phyloP scores from a whole-genome alignment of 352 stramenopile genomes.

The Globisporangium splendens region DNA sequence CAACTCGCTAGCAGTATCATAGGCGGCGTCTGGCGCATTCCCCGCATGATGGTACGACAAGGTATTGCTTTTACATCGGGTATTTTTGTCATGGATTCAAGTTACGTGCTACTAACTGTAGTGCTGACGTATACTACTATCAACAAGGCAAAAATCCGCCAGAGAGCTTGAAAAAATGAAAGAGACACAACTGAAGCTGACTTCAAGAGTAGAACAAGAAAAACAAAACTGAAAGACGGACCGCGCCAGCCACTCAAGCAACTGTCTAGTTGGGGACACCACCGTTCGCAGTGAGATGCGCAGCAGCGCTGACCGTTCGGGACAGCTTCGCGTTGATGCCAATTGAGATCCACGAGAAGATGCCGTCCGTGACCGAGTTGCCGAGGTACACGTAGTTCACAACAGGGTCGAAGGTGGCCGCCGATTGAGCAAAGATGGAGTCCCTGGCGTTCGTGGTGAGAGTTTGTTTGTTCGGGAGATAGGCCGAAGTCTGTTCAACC shows the following conservation, averaged over 20 bases:
- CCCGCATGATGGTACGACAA: no score
- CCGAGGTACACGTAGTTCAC: conserved; percentile 8
- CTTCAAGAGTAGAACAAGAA: background rate
- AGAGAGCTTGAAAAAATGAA: background rate
- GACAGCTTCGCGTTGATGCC: conserved; percentile 5
- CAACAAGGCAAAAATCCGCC: background rate
- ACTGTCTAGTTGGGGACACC: background rate
- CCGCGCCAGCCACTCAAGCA: background rate
- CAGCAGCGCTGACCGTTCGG: background rate
- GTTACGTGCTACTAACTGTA: background rate
- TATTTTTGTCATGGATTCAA: background rate
- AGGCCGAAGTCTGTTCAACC: conserved; percentile 1
- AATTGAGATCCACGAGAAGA: conserved; percentile 10
- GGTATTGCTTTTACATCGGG: no score
- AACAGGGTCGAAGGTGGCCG: conserved; percentile 7
- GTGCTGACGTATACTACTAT: background rate
- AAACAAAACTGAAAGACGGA: background rate
- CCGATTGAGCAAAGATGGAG: conserved; percentile 1
- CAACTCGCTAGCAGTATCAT: conserved; percentile 48
- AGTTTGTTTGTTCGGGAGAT: conserved; percentile 1
- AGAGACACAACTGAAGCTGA: background rate
- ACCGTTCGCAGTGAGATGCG: conserved; percentile 4
- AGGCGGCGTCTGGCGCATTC: background rate
- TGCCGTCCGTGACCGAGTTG: conserved; percentile 2
- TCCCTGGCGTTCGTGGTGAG: conserved; percentile 10